Base-by-base conservation (phyloP, 2,329 filamentous ascomycete genomes). In the Fonsecaea monophora region DNA sequence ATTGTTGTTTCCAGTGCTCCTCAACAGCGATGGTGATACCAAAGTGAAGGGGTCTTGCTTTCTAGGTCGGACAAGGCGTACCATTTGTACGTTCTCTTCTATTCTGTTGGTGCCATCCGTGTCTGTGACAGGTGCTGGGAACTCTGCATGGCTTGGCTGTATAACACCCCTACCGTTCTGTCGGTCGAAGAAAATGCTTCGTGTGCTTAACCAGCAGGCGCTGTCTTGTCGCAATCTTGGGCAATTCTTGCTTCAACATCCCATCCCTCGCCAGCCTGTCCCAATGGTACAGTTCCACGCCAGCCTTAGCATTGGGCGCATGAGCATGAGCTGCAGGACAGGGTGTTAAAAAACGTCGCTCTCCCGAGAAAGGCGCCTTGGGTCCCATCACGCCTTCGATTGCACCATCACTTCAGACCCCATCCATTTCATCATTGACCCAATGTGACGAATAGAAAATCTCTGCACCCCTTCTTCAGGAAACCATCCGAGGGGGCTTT, bases 401-500 rank as follows among this genome's bases (percentile, higher is more conserved):
- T 73, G 75, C 74, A 74, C 75, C 74, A 76, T 76, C 73, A 73
- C 58, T 53, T 68, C 57, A 60, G 45, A 56, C 61, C 55, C 56
- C 61, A n/a, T 64, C 37, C 32, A 55, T 61, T 42, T 45, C 60
- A 64, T 56, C 60, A 60, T 55, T 40, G 59, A 34, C 48, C 53
- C 64, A 57, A 55, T 35, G 25, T 6, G 18, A 21, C 45, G 34
- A 32, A 18, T 25, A 37, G 18, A 42, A 58, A 61, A 57, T 13
- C 35, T 59, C 53, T 40, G 18, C 45, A 12, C 4, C n/a, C 32
- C 38, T 59, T 25, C 54, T 53, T 38, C 40, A 37, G 25, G 35
- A 38, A 13, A 10, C 53, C 64, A 37, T 53, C 30, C 12, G 32
- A 32, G n/a, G 40, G 25, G 15, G 40, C 56, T 35, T 34, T 64